Conservation (phyloP, 1,284 basidiomycete species). For the Malassezia caprae region DNA sequence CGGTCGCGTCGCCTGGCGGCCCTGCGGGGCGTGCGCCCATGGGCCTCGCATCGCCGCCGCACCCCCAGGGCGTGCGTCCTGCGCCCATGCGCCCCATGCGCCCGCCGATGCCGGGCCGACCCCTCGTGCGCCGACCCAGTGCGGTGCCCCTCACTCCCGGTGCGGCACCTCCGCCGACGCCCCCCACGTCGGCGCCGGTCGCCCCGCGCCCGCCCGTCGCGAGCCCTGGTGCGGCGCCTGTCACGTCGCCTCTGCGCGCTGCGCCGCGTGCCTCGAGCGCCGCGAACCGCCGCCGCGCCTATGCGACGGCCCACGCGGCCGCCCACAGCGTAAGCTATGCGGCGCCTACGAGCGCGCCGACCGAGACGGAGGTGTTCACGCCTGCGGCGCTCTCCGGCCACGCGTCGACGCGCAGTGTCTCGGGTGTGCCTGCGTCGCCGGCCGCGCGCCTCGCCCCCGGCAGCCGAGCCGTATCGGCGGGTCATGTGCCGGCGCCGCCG, state of each 20-base stretch:
- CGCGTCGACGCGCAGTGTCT: constrained; percentile 11
- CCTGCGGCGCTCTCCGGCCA: constrained; percentile 9
- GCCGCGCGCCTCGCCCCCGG: not conserved
- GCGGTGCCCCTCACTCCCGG: not conserved
- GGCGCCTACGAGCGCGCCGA: not conserved
- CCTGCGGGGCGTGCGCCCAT: not conserved
- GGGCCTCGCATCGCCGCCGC: not conserved
- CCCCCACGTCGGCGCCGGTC: not conserved
- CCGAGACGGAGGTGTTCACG: constrained; percentile 4
- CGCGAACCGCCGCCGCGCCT: constrained; percentile 49
- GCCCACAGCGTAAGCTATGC: constrained; percentile 45
- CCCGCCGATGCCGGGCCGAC: not conserved
- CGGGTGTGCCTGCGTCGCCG: not conserved
- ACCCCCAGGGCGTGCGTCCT: not conserved
- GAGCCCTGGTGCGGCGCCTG: constrained; percentile 14
- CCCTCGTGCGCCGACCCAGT: not conserved
- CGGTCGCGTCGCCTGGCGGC: constrained; percentile 5
- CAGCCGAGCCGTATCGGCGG: not conserved
- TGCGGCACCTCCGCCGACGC: not conserved
- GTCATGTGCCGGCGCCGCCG: not conserved
- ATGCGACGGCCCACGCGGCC: constrained; percentile 49
- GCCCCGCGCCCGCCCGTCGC: not conserved
- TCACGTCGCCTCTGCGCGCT: constrained; percentile 45
- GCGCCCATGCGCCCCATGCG: not conserved
- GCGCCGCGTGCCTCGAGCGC: constrained; percentile 44